phyloP scores from a whole-genome alignment of 2,329 filamentous ascomycete genomes.

The Monilinia laxa region DNA sequence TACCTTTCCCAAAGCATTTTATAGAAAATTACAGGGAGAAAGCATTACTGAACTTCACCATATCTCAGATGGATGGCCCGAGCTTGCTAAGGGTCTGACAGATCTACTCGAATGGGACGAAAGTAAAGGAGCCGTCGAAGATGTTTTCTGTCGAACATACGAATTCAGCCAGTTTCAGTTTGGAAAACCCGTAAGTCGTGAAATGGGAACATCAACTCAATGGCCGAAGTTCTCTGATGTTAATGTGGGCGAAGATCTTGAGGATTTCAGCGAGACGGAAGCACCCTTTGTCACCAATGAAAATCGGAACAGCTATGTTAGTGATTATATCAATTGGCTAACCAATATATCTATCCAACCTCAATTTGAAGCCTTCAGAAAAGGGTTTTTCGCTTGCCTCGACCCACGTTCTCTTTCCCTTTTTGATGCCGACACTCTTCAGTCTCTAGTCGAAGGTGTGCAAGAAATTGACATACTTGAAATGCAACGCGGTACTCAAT shows the following conservation, averaged over 20 bases:
- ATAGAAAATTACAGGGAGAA: conserved; percentile 72
- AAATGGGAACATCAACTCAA: conserved; percentile 48
- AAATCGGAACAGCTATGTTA: conserved; percentile 76
- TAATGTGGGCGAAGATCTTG: conserved; percentile 43
- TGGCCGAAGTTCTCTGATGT: conserved; percentile 55
- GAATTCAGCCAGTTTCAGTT: conserved; percentile 71
- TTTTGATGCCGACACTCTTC: conserved; percentile 66
- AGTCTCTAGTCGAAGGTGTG: conserved; percentile 78
- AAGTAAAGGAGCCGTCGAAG: conserved; percentile 71
- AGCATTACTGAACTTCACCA: conserved; percentile 70
- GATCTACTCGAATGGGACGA: conserved; percentile 74
- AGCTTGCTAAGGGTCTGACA: conserved; percentile 71
- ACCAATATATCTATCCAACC: conserved; percentile 73
- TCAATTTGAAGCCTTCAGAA: conserved; percentile 77
- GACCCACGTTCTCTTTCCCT: conserved; percentile 68
- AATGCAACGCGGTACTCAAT: conserved; percentile 69
- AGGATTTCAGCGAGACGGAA: conserved; percentile 36
- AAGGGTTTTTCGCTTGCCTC: conserved; percentile 76
- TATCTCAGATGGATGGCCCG: conserved; percentile 85
- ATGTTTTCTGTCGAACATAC: conserved; percentile 81
- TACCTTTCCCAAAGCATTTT: conserved; percentile 82
- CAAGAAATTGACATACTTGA: conserved; percentile 76
- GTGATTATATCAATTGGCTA: conserved; percentile 82
- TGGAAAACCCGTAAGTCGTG: conserved; percentile 55
- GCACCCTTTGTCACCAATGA: conserved; percentile 74